phyloP scores from a whole-genome alignment of 78 protist species.

The Planoprotostelium fungivorum region DNA sequence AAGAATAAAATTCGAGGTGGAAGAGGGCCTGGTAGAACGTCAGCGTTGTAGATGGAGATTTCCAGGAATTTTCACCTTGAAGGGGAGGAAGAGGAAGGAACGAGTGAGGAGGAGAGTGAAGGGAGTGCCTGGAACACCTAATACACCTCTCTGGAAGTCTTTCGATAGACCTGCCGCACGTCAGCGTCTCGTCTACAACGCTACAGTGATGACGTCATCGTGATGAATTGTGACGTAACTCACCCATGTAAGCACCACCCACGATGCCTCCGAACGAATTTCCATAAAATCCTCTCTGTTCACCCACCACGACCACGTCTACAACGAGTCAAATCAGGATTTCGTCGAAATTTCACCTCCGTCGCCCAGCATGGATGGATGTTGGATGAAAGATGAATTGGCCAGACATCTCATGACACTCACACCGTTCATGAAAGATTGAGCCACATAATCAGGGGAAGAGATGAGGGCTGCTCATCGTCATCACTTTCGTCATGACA shows the following conservation, averaged over 20 bases:
- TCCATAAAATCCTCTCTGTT: neutral
- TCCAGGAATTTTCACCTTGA: neutral
- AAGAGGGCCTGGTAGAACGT: neutral
- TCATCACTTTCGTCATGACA: too few species aligned
- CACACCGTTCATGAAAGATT: neutral
- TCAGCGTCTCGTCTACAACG: too few species aligned
- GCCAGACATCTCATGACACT: neutral
- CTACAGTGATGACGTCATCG: neutral
- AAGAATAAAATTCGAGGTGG: neutral
- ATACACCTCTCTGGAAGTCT: neutral
- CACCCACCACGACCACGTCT: neutral
- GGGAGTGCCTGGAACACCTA: neutral
- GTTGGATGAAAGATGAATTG: neutral
- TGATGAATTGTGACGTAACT: neutral
- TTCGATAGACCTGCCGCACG: neutral
- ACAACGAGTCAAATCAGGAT: neutral
- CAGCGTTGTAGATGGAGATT: neutral
- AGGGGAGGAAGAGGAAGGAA: neutral
- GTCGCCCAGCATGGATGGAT: neutral
- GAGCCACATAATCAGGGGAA: neutral
- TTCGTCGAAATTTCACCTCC: neutral
- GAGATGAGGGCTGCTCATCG: neutral
- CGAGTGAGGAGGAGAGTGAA: neutral
- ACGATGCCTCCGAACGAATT: neutral
- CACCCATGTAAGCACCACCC: neutral